phyloP scores from a whole-genome alignment of 345 rosid species.

The Dipteronia sinensis region DNA sequence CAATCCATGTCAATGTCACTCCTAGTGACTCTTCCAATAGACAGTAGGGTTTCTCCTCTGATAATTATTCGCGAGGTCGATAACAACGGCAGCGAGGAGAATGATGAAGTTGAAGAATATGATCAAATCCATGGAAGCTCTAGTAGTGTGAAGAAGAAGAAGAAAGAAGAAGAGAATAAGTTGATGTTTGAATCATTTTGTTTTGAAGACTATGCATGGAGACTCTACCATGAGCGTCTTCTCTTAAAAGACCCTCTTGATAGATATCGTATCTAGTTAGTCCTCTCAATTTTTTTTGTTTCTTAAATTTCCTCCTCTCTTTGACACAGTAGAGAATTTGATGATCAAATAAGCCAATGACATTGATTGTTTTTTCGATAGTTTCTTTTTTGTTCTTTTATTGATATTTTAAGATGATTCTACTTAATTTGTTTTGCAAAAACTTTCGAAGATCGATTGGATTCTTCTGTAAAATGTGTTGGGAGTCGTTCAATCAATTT shows the following conservation, averaged over 20 bases:
- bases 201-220: conserved; percentile 86
- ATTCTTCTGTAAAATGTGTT: too few relatives aligned
- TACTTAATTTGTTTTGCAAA: too few relatives aligned
- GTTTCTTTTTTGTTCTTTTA: too few relatives aligned
- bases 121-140: conserved; percentile 2
- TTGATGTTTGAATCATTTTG: conserved; percentile 49
- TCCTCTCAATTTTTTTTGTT: too few relatives aligned
- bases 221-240: conserved; percentile 65
- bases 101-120: conserved; percentile 27
- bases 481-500: too few relatives aligned
- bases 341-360: too few relatives aligned
- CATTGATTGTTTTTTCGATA: too few relatives aligned
- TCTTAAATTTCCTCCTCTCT: too few relatives aligned
- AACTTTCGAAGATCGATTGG: too few relatives aligned
- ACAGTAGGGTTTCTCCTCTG: conserved; percentile 53
- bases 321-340: too few relatives aligned
- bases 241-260: conserved; percentile 71
- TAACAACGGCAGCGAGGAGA: not conserved
- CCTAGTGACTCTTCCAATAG: conserved; percentile 59
- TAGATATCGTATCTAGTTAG: conserved; percentile 39
- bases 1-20: conserved; percentile 55
- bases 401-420: too few relatives aligned
- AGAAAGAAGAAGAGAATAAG: conserved; percentile 19
- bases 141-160: not conserved
- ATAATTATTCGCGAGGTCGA: conserved; percentile 18